Percentiles rank a stretch among this genome's conserved stretches.
phyloP scores from a whole-genome alignment of 345 rosid genomes.

The Syzygium grande region DNA sequence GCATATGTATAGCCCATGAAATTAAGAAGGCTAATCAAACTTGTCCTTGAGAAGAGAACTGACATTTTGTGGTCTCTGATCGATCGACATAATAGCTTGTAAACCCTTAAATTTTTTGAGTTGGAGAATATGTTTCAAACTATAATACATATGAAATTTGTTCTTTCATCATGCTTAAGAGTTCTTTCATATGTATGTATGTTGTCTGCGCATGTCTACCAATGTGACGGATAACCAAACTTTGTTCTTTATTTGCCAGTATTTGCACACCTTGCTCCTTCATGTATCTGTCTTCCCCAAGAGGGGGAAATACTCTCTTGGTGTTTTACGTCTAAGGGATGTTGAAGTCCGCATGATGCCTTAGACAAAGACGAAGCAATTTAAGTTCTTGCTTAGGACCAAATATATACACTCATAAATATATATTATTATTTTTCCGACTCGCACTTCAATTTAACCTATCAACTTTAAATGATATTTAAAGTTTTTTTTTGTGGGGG shows the following conservation, averaged over 20 bases:
- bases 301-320: too few relatives aligned
- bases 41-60: not conserved
- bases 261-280: too few relatives aligned
- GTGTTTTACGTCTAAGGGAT: too few relatives aligned
- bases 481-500: not conserved
- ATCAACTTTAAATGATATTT: not conserved
- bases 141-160: not conserved
- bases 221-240: too few relatives aligned
- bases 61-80: not conserved
- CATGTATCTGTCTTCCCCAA: too few relatives aligned
- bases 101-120: not conserved
- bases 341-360: too few relatives aligned
- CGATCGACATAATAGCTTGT: not conserved
- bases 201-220: too few relatives aligned
- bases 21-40: not conserved
- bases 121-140: not conserved
- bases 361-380: too few relatives aligned
- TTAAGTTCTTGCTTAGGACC: too few relatives aligned
- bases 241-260: too few relatives aligned
- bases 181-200: not conserved
- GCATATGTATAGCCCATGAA: not conserved
- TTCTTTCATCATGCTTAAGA: not conserved
- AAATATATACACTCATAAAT: too few relatives aligned
- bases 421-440: not conserved
- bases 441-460: not conserved